These are phyloP conservation scores for Asterochloris sp. DNA, from an alignment of 139 green algal genomes.

Conservation along the genomic window DNA sequence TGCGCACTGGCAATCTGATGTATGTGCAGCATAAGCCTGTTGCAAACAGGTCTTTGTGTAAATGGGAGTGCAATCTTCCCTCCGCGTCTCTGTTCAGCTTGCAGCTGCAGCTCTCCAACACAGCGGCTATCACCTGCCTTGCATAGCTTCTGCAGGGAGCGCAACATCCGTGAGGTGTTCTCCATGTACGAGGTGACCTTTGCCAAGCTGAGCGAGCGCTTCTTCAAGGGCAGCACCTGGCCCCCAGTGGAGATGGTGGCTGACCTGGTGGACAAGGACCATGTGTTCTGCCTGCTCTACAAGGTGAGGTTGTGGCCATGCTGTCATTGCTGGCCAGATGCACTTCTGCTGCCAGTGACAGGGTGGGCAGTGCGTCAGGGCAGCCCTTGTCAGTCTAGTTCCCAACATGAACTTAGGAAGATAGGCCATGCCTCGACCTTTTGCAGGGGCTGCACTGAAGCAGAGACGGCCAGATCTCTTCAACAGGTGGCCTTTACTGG, in stretches of 20 bases:
- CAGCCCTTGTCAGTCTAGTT: too few species aligned
- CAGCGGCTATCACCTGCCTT: background rate
- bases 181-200: slow-evolving; percentile 97
- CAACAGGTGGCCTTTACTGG: too few species aligned
- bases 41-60: background rate
- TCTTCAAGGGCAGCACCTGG: slow-evolving; percentile 90
- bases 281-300: slow-evolving; percentile 99
- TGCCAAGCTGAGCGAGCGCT: slow-evolving; percentile 90
- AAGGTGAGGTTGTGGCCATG: slow-evolving; percentile 49
- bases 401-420: too few species aligned
- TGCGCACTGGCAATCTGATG: background rate
- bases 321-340: too few species aligned
- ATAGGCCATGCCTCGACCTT: too few species aligned
- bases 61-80: background rate
- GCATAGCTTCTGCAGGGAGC: slow-evolving; percentile 59
- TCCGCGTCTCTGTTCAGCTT: background rate
- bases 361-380: too few species aligned
- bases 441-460: too few species aligned
- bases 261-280: slow-evolving; percentile 91
- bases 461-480: too few species aligned
- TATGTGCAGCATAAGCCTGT: background rate
- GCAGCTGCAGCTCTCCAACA: background rate
- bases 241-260: slow-evolving; percentile 77
- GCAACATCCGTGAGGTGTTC: slow-evolving; percentile 95
- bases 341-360: too few species aligned